Evolutionary conservation across 495 filamentous ascomycete genomes (phyloP).

Genomic region (Penicillium pancosmium): DNA sequence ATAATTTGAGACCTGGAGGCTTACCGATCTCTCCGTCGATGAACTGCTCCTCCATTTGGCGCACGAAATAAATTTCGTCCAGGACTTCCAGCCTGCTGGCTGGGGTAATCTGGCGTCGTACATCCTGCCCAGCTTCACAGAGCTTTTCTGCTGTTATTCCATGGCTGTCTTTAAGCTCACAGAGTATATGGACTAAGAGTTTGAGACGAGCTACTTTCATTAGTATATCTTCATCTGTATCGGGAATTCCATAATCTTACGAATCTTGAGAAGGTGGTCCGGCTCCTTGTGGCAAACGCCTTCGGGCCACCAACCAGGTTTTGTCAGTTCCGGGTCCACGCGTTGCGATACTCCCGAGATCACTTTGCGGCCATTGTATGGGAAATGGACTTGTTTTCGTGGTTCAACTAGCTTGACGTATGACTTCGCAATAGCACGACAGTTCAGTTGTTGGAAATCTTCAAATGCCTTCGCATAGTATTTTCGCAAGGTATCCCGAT

Average conservation of each 20-base stretch:
- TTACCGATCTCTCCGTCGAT: slow-evolving; percentile 63
- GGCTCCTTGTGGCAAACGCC: slow-evolving; percentile 72
- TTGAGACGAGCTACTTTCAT: slow-evolving; percentile 56
- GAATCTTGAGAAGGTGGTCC: slow-evolving; percentile 73
- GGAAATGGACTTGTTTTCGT: slow-evolving; percentile 81
- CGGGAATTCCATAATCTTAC: slow-evolving; percentile 46
- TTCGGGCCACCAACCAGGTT: slow-evolving; percentile 80
- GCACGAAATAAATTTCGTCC: slow-evolving; percentile 70
- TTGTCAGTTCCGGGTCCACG: slow-evolving; percentile 46
- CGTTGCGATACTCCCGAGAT: slow-evolving; percentile 42
- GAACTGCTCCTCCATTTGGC: slow-evolving; percentile 63
- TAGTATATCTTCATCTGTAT: not conserved
- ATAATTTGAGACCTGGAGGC: slow-evolving; percentile 15
- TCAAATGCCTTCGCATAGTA: slow-evolving; percentile 60
- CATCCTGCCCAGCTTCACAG: slow-evolving; percentile 47
- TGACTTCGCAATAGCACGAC: slow-evolving; percentile 65
- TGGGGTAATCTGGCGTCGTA: slow-evolving; percentile 42
- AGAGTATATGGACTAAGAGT: slow-evolving; percentile 65
- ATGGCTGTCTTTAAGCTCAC: slow-evolving; percentile 44
- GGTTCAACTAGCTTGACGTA: slow-evolving; percentile 85
- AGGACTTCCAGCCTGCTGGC: slow-evolving; percentile 44
- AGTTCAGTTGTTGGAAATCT: slow-evolving; percentile 50
- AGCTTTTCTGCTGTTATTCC: slow-evolving; percentile 46
- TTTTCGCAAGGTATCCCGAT: slow-evolving; percentile 57
- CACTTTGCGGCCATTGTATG: slow-evolving; percentile 67